phyloP scores from a whole-genome alignment of 768 basidiomycete species.

The Macrolepiota fuliginosa region DNA sequence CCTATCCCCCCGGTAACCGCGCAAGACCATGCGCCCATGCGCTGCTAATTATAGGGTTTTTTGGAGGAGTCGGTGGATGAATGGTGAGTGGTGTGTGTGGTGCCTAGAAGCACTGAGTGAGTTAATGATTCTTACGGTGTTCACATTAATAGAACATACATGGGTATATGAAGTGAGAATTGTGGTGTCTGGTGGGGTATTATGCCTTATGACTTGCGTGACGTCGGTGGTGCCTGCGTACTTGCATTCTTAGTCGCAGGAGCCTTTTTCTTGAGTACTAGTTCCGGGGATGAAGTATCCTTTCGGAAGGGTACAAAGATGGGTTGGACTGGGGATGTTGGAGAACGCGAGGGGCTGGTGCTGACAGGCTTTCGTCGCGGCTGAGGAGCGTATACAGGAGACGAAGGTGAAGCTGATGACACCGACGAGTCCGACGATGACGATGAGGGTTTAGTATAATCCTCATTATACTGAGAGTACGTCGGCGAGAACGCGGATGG shows the following conservation, averaged over 20 bases:
- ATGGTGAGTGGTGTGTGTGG: not conserved
- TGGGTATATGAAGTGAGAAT: not conserved
- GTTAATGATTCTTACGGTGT: not conserved
- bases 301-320: conserved; percentile 56
- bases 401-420: conserved; percentile 16
- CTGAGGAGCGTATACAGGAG: conserved; percentile 25
- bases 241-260: conserved; percentile 11
- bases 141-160: not conserved
- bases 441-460: conserved; percentile 17
- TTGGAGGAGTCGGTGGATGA: not conserved
- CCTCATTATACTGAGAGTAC: conserved; percentile 17
- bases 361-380: conserved; percentile 20
- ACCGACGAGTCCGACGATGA: conserved; percentile 20
- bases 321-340: conserved; percentile 23
- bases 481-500: conserved; percentile 9
- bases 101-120: not conserved
- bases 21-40: not conserved
- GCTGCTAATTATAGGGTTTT: not conserved
- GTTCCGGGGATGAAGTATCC: conserved; percentile 53
- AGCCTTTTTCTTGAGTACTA: conserved; percentile 39
- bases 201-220: not conserved
- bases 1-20: not conserved
- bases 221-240: conserved; percentile 9
- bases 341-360: conserved; percentile 14
- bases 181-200: not conserved